Evolutionary conservation across 2,329 filamentous ascomycete genomes (phyloP).

Genomic region (Cephalotrichum gorgonifer): DNA sequence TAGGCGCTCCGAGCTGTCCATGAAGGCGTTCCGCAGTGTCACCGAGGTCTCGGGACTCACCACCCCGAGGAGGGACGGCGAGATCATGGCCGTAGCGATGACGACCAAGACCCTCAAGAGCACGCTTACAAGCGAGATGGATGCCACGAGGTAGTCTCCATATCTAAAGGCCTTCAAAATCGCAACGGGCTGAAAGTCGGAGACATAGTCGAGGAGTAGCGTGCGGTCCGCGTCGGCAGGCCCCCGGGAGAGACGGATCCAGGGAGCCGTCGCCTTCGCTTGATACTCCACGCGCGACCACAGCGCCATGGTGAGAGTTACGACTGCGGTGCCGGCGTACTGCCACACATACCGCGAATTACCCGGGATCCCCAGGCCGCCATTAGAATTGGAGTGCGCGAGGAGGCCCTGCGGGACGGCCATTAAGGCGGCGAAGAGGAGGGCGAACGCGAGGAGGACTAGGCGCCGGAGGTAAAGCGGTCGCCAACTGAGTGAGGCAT

Average conservation of each 20-base stretch:
- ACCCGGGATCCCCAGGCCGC: conserved; percentile 16
- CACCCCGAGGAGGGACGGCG: conserved; percentile 17
- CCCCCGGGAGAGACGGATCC: conserved; percentile 21
- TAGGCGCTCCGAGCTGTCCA: conserved; percentile 14
- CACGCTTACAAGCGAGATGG: conserved; percentile 15
- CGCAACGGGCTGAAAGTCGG: conserved; percentile 17
- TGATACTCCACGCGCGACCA: conserved; percentile 29
- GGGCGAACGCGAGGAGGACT: conserved; percentile 18
- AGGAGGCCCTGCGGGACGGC: conserved; percentile 19
- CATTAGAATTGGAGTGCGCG: conserved; percentile 18
- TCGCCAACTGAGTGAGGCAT: conserved; percentile 15
- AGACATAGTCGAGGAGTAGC: conserved; percentile 24
- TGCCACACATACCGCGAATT: conserved; percentile 24
- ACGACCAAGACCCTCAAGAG: conserved; percentile 22
- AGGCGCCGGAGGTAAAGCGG: conserved; percentile 23
- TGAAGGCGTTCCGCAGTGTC: conserved; percentile 17
- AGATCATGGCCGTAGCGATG: conserved; percentile 24
- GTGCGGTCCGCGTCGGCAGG: conserved; percentile 18
- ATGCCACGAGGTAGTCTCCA: conserved; percentile 22
- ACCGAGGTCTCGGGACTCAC: conserved; percentile 14
- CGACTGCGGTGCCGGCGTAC: conserved; percentile 21
- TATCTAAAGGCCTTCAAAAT: conserved; percentile 19
- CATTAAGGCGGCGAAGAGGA: conserved; percentile 17
- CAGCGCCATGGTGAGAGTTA: conserved; percentile 19
- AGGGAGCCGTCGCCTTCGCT: conserved; percentile 24